Conservation (phyloP, 2,329 filamentous ascomycete species). For the Diaporthe ampelina region DNA sequence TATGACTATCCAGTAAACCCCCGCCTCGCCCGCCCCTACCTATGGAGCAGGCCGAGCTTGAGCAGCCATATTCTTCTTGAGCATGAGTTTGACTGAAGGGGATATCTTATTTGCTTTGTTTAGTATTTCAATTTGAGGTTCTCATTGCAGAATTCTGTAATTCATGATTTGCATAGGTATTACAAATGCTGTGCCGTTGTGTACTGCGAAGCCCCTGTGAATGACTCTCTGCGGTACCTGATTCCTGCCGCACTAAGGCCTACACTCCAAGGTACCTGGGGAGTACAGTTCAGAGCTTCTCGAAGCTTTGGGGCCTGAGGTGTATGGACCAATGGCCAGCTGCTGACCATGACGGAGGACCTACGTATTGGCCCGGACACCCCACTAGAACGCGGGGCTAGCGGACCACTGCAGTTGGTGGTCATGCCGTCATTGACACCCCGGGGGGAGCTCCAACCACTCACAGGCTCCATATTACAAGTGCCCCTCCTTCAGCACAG, state of each 20-base stretch:
- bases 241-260: not conserved
- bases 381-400: constrained; percentile 16
- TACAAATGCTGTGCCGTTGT: not conserved
- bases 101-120: not conserved
- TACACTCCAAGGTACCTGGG: not conserved
- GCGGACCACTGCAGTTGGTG: not conserved
- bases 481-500: constrained; percentile 7
- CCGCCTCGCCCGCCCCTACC: too few relatives aligned
- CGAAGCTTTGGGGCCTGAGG: constrained; percentile 5
- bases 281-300: not conserved
- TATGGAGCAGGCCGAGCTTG: not conserved
- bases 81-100: too few relatives aligned
- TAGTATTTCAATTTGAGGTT: not conserved
- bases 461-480: constrained; percentile 35
- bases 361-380: constrained; percentile 1
- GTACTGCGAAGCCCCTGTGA: too few relatives aligned
- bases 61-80: not conserved
- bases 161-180: not conserved
- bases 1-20: too few relatives aligned
- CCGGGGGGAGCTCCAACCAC: constrained; percentile 36
- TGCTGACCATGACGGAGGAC: constrained; percentile 18
- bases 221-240: not conserved
- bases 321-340: not conserved
- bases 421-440: constrained; percentile 33
- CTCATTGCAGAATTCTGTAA: not conserved